Percentiles rank a stretch among this genome's conserved stretches.
These are phyloP conservation scores for Coemansia interrupta DNA, from an alignment of 192 early-diverging fungal genomes.

Conservation along the genomic window DNA sequence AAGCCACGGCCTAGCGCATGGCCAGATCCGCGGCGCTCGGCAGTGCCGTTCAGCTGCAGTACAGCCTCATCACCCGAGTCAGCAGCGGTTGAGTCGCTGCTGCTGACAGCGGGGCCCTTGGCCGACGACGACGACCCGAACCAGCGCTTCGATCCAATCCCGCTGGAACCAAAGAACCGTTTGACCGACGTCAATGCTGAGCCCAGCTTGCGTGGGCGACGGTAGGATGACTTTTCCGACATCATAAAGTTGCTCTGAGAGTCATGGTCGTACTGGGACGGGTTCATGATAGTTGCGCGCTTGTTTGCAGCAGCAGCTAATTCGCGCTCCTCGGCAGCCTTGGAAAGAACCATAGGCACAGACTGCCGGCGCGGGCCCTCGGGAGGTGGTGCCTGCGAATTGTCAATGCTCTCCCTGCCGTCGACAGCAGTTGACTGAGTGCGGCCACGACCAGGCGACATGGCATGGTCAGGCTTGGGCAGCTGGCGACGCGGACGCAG, in stretches of 20 bases:
- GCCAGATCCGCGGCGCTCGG: constrained; percentile 22
- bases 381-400: constrained; percentile 7
- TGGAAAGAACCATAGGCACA: constrained; percentile 30
- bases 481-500: constrained; percentile 37
- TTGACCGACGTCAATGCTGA: constrained; percentile 48
- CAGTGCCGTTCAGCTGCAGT: neutral
- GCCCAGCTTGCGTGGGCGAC: constrained; percentile 38
- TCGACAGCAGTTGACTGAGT: constrained; percentile 39
- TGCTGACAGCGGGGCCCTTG: constrained; percentile 19
- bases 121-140: constrained; percentile 19
- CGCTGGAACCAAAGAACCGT: constrained; percentile 34
- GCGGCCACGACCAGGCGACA: constrained; percentile 21
- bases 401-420: neutral
- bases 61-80: constrained; percentile 11
- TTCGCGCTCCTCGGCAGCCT: constrained; percentile 21
- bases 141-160: constrained; percentile 40
- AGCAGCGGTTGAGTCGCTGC: constrained; percentile 26
- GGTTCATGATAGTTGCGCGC: constrained; percentile 49
- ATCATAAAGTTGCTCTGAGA: constrained; percentile 19
- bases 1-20: constrained; percentile 13
- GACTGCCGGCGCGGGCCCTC: constrained; percentile 45
- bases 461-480: neutral
- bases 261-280: constrained; percentile 24
- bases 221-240: constrained; percentile 27
- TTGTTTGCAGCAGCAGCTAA: constrained; percentile 24